Conservation (phyloP, 140 eudicot genomes). For the Bidens hawaiensis region DNA sequence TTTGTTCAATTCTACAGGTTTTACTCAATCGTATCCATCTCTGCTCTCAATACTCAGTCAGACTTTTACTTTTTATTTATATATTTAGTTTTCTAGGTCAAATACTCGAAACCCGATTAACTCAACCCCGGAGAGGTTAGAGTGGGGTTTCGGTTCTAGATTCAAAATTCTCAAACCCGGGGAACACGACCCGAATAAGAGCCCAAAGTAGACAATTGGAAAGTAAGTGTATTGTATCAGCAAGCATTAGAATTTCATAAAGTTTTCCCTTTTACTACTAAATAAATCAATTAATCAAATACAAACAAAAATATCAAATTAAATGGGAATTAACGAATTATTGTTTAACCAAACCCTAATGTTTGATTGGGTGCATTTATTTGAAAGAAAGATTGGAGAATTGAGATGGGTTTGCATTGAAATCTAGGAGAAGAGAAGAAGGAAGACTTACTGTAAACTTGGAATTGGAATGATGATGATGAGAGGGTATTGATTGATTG, state of each 20-base stretch:
- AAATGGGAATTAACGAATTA: background rate
- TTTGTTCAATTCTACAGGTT: too few species aligned
- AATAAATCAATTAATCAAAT: background rate
- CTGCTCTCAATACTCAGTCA: too few species aligned
- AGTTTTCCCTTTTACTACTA: constrained; percentile 10
- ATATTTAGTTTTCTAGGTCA: too few species aligned
- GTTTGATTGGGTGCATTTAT: background rate
- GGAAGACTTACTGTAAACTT: constrained; percentile 14
- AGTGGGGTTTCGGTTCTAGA: too few species aligned
- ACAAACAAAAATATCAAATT: background rate
- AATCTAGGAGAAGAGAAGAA: background rate
- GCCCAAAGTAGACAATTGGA: background rate
- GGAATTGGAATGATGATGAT: constrained; percentile 11
- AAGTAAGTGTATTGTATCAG: background rate
- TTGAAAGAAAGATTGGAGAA: background rate
- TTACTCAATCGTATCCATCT: too few species aligned
- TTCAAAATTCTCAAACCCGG: too few species aligned
- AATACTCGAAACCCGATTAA: too few species aligned
- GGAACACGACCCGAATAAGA: too few species aligned
- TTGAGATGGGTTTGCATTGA: constrained; percentile 12
- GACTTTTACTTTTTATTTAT: too few species aligned
- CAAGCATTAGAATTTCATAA: background rate
- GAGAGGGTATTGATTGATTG: constrained; percentile 5
- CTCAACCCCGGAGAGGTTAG: too few species aligned
- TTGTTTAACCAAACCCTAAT: constrained; percentile 2